These are phyloP conservation scores for Colletotrichum viniferum DNA, from an alignment of 2,329 filamentous ascomycete species.

Conservation along the genomic window DNA sequence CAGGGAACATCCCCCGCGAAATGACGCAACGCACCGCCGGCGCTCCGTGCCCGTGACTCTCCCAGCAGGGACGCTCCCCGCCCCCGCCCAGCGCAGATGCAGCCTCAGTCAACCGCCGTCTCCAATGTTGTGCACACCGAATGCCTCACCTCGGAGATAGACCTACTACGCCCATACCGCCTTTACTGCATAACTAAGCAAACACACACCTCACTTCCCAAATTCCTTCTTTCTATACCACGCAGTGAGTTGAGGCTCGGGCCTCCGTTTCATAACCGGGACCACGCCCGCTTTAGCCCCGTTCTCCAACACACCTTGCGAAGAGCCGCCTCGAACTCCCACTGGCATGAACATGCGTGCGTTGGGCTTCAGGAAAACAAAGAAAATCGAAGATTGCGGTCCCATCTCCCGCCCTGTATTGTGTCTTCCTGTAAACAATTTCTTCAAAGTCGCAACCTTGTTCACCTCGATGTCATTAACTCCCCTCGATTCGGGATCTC, in stretches of 20 bases:
- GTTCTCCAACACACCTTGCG: not conserved
- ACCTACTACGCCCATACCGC: not conserved
- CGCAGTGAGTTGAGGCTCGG: not conserved
- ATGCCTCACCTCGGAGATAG: not conserved
- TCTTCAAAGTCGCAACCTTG: not conserved
- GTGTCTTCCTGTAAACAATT: not conserved
- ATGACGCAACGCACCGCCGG: constrained; percentile 11
- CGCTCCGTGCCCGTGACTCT: constrained; percentile 9
- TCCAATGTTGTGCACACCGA: not conserved
- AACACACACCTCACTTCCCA: too few relatives aligned
- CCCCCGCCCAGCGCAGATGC: not conserved
- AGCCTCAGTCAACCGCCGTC: not conserved
- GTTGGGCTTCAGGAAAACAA: not conserved
- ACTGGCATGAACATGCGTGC: not conserved
- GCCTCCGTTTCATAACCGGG: constrained; percentile 17
- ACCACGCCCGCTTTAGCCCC: not conserved
- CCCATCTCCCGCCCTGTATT: not conserved
- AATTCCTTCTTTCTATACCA: not conserved
- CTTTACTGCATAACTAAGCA: not conserved
- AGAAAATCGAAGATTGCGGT: not conserved
- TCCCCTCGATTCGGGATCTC: not conserved
- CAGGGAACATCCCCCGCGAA: constrained; percentile 10
- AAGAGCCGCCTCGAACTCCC: not conserved
- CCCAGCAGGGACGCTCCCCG: constrained; percentile 11
- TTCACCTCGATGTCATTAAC: not conserved